Evolutionary conservation across 1,284 basidiomycete genomes (phyloP).

Genomic region (Sanghuangporus weigelae): DNA sequence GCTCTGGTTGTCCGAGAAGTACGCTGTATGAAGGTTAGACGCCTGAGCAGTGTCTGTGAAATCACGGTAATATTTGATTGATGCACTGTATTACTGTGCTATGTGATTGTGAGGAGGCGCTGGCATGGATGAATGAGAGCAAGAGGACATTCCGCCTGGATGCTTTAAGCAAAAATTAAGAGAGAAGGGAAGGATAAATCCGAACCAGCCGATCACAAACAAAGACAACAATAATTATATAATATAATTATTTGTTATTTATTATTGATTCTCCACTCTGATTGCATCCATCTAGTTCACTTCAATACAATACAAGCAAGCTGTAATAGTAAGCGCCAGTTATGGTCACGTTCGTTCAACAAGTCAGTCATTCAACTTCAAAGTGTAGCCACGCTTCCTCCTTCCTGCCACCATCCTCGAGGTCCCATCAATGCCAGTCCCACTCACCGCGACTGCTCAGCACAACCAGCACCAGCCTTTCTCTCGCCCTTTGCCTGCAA

Average conservation of each 20-base stretch:
- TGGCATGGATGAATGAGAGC: background rate
- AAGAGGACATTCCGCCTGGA: background rate
- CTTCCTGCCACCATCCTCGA: conserved; percentile 1
- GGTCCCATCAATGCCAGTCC: conserved; percentile 6
- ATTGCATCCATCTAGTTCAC: too few relatives aligned
- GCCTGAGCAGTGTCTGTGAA: background rate
- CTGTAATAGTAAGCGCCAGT: background rate
- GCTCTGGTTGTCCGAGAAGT: background rate
- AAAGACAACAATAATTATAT: too few relatives aligned
- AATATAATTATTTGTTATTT: background rate
- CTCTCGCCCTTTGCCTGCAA: conserved; percentile 1
- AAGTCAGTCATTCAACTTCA: background rate
- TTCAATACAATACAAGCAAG: background rate
- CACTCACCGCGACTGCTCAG: conserved; percentile 4
- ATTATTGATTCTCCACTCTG: too few relatives aligned
- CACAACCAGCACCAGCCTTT: conserved; percentile 8
- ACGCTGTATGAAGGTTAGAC: background rate
- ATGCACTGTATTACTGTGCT: background rate
- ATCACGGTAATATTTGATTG: background rate
- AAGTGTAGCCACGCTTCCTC: background rate
- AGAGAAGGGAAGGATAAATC: background rate
- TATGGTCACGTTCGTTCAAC: background rate
- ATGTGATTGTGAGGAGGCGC: background rate
- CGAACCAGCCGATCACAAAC: too few relatives aligned
- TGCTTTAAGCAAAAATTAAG: too few relatives aligned